These are phyloP conservation scores for Hymenoscyphus fraxineus DNA, from an alignment of 2,329 filamentous ascomycete genomes.

Conservation along the genomic window DNA sequence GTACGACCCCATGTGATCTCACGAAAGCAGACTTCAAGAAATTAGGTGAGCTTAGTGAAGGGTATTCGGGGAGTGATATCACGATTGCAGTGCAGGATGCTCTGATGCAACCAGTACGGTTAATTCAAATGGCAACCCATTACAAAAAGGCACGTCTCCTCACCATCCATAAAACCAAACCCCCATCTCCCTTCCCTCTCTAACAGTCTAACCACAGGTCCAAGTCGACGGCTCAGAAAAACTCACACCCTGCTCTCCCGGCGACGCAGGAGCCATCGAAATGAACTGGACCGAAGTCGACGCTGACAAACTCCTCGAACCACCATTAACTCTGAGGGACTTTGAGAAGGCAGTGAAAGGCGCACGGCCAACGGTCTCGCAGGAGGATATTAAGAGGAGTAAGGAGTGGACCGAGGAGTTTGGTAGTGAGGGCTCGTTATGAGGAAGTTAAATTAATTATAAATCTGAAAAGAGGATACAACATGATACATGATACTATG, in stretches of 20 bases:
- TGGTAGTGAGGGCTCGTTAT: constrained; percentile 71
- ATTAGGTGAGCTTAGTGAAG: constrained; percentile 78
- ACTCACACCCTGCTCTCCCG: constrained; percentile 89
- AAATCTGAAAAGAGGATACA: not conserved
- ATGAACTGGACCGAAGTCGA: constrained; percentile 92
- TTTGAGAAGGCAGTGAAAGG: constrained; percentile 89
- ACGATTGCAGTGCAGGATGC: constrained; percentile 93
- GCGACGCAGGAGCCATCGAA: constrained; percentile 78
- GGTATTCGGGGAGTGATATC: constrained; percentile 96
- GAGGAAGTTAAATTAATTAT: not conserved
- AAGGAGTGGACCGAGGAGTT: constrained; percentile 95
- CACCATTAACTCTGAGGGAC: constrained; percentile 81
- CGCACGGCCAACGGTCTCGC: constrained; percentile 84
- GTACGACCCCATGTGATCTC: constrained; percentile 83
- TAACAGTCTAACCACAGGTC: constrained; percentile 49
- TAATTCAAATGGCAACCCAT: constrained; percentile 96
- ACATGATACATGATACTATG: not conserved
- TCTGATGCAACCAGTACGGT: constrained; percentile 93
- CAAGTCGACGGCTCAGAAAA: constrained; percentile 63
- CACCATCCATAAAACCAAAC: not conserved
- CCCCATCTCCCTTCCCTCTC: not conserved
- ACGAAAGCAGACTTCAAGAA: constrained; percentile 73
- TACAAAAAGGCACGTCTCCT: constrained; percentile 73
- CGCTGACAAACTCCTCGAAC: constrained; percentile 79
- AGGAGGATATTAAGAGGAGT: constrained; percentile 78